phyloP scores from a whole-genome alignment of 225 moss, liverwort and hornwort genomes.

The Physcomitrellopsis africana region DNA sequence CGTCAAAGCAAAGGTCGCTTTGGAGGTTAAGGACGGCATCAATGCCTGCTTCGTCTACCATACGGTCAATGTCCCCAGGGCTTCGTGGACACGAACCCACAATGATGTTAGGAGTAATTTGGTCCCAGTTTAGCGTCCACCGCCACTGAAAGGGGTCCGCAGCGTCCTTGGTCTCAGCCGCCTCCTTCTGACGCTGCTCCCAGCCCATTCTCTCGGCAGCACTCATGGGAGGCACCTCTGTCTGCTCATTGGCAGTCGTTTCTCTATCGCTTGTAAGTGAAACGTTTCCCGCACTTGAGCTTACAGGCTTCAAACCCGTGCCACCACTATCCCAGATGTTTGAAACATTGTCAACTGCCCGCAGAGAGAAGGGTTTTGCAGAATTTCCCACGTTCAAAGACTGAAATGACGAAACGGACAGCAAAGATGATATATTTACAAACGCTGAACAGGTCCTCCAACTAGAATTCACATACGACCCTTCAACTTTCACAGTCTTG shows the following conservation, averaged over 20 bases:
- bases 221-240: constrained; percentile 42
- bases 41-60: constrained; percentile 63
- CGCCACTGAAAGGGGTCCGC: constrained; percentile 60
- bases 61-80: constrained; percentile 52
- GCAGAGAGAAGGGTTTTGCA: background rate
- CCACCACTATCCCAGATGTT: background rate
- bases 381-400: constrained; percentile 2
- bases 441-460: background rate
- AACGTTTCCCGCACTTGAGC: background rate
- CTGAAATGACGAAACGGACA: background rate
- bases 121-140: constrained; percentile 59
- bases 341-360: background rate
- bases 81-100: constrained; percentile 66
- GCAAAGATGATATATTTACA: background rate
- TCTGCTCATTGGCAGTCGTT: constrained; percentile 5
- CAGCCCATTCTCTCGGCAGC: constrained; percentile 58
- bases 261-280: background rate
- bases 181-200: constrained; percentile 68
- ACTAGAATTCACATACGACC: background rate
- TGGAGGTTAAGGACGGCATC: constrained; percentile 66
- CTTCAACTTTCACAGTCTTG: background rate
- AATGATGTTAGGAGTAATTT: constrained; percentile 43
- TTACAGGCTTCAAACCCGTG: constrained; percentile 6
- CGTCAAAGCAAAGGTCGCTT: constrained; percentile 61
- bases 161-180: constrained; percentile 34